Percentiles rank a stretch among this genome's conserved stretches.
Evolutionary conservation across 768 basidiomycete genomes (phyloP).

Genomic region (Imleria badia): DNA sequence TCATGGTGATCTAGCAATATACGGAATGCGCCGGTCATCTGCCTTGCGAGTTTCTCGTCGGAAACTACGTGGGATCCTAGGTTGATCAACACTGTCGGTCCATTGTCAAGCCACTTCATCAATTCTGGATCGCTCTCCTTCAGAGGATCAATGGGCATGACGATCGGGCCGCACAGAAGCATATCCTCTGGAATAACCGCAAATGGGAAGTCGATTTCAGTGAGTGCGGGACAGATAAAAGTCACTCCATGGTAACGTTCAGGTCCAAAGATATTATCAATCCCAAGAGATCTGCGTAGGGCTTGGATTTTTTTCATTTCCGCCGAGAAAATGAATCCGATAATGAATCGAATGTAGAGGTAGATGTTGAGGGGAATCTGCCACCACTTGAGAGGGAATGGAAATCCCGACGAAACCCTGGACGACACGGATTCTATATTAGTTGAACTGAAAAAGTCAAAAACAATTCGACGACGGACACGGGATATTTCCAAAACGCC

Average conservation of each 20-base stretch:
- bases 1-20: constrained; percentile 2
- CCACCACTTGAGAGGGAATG: constrained; percentile 15
- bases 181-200: constrained; percentile 10
- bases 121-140: constrained; percentile 5
- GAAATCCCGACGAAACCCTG: constrained; percentile 7
- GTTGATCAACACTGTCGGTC: constrained; percentile 13
- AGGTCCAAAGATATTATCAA: neutral
- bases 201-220: constrained; percentile 1
- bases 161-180: constrained; percentile 5
- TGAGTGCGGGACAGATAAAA: neutral
- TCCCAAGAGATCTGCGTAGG: constrained; percentile 1
- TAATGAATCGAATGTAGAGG: neutral
- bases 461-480: neutral
- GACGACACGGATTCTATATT: too few species aligned
- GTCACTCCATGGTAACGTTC: neutral
- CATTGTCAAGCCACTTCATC: constrained; percentile 9
- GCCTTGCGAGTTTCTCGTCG: neutral
- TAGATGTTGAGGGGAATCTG: constrained; percentile 12
- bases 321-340: neutral
- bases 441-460: neutral
- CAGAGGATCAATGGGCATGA: constrained; percentile 3
- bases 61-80: constrained; percentile 2
- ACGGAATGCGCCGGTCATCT: constrained; percentile 4
- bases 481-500: constrained; percentile 6
- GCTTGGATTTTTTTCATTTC: neutral